Base-by-base conservation (phyloP, 2,329 filamentous ascomycete species). In the Diaporthe ampelina region DNA sequence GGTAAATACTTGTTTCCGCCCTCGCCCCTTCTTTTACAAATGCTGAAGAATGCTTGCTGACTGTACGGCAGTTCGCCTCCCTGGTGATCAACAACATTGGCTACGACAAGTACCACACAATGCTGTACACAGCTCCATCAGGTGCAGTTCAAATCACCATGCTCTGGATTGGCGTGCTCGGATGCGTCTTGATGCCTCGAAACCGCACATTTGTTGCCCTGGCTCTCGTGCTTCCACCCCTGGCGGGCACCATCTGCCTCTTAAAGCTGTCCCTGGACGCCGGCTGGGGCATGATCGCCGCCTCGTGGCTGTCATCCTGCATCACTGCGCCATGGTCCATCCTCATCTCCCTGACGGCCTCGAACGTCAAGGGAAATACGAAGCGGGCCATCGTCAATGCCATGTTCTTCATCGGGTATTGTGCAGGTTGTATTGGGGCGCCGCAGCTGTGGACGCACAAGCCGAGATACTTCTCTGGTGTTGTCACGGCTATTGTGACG, bases 341-440 rank as follows among this genome's bases (percentile, higher is more conserved):
- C 29, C 81, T 86, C 0, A 81, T 87, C 11, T 84, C 81, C 1
- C 81, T 88, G 1, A 82, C 81, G 1, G 86, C 86, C 0, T 88
- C 86, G 4, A 88, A 88, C 72, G 83, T 88, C 35, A 86, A 87
- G 69, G 86, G 87, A 0, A 88, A 88, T 77, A 88, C 87, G 1
- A 89, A 88, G 77, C 84, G 85, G 4, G 81, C 86, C 11, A 80
- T 85, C 4, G 84, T 86, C 37, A 87, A 84, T 68, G 82, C 84
- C 7, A 82, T 87, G 78, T 88, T 87, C 78, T 88, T 88, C 79
- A 85, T 88, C 35, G 86, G 85, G 0, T 88, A 88, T 77, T 86
- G 84, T 57, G 84, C 82, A 6, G 86, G 85, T 1, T 85, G 85
- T 76, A 87, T 88, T 70, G 85, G 81, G 0, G 79, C 80, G 0